Evolutionary conservation across 345 rosid genomes (phyloP).

Genomic region (Eucalyptus lansdowneana): DNA sequence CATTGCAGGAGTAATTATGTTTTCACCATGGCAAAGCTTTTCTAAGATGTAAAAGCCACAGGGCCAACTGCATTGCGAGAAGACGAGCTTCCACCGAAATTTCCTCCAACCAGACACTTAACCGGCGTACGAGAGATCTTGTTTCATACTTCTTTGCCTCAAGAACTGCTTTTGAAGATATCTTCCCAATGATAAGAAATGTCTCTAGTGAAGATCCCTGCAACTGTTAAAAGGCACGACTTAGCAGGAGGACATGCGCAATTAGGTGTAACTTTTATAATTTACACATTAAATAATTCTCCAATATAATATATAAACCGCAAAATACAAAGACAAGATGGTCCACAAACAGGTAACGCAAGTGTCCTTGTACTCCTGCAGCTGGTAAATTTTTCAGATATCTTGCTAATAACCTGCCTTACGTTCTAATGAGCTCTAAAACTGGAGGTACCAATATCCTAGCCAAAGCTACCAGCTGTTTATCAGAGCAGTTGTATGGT

Average conservation of each 20-base stretch:
- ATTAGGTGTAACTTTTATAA: neutral
- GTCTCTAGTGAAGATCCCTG: constrained; percentile 72
- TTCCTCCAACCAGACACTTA: constrained; percentile 57
- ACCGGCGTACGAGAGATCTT: constrained; percentile 36
- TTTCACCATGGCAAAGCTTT: constrained; percentile 32
- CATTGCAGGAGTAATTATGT: neutral
- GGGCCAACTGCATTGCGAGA: constrained; percentile 44
- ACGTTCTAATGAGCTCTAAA: neutral
- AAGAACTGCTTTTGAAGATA: constrained; percentile 72
- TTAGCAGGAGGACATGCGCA: neutral
- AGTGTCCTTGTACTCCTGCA: neutral
- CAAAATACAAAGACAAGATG: neutral
- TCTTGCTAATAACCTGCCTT: neutral
- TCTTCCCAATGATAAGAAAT: constrained; percentile 66
- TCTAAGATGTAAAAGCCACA: constrained; percentile 57
- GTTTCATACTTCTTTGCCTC: constrained; percentile 58
- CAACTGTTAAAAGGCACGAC: constrained; percentile 16
- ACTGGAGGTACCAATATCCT: neutral
- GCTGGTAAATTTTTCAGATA: neutral
- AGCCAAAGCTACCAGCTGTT: neutral
- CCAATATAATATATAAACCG: neutral
- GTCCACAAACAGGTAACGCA: neutral
- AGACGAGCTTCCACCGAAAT: constrained; percentile 53
- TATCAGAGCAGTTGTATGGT: neutral
- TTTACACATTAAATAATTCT: neutral